Conservation (phyloP, 306 rosid genomes). For the Prunus armeniaca region DNA sequence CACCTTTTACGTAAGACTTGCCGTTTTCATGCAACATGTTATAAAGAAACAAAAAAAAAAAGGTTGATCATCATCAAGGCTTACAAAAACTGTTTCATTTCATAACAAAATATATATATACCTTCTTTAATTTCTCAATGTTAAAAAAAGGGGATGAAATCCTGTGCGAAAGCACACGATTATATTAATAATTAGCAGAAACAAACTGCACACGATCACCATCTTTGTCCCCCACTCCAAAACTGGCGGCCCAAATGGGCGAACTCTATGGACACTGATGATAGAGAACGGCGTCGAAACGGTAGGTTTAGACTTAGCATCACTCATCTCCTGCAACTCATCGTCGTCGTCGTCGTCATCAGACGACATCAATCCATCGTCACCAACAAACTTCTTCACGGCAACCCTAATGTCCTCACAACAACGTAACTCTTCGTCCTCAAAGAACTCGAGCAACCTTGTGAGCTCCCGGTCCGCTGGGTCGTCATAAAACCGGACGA, state of each 20-base stretch:
- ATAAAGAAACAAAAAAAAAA: no score
- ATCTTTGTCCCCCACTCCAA: background rate
- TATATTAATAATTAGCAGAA: background rate
- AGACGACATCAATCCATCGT: background rate
- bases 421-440: conserved; percentile 20
- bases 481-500: conserved; percentile 53
- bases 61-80: no score
- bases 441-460: conserved; percentile 51
- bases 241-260: background rate
- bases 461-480: conserved; percentile 51
- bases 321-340: background rate
- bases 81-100: no score
- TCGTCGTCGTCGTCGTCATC: background rate
- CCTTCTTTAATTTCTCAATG: background rate
- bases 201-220: background rate
- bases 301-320: background rate
- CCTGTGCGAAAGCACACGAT: conserved; percentile 8
- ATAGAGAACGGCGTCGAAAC: background rate
- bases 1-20: no score
- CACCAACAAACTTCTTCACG: conserved; percentile 35
- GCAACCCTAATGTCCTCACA: conserved; percentile 75
- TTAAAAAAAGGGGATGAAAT: background rate
- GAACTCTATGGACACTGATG: background rate
- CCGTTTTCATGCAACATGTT: no score
- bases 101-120: no score